Evolutionary conservation across 768 basidiomycete genomes (phyloP).

Genomic region (Tephrocybe rancida): DNA sequence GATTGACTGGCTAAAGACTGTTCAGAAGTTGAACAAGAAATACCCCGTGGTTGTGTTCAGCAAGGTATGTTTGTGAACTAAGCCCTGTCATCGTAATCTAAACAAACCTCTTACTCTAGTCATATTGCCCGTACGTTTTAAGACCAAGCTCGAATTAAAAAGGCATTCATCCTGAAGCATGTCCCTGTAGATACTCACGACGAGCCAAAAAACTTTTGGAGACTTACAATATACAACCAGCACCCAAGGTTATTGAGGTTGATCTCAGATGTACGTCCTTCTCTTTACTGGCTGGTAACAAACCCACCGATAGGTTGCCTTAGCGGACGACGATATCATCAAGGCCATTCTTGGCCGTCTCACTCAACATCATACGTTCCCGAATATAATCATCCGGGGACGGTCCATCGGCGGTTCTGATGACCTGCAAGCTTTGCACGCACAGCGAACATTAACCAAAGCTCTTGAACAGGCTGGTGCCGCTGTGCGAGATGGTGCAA

Average conservation of each 20-base stretch:
- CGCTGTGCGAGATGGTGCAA: constrained; percentile 26
- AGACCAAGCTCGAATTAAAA: not conserved
- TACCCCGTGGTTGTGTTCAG: constrained; percentile 80
- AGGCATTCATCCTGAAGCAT: constrained; percentile 1
- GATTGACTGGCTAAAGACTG: constrained; percentile 47
- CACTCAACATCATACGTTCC: constrained; percentile 71
- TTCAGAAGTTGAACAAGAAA: constrained; percentile 42
- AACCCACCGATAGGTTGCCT: not conserved
- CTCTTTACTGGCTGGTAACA: not conserved
- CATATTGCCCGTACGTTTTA: constrained; percentile 68
- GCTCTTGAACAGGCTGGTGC: constrained; percentile 54
- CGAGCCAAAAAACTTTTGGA: constrained; percentile 65
- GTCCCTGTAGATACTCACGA: constrained; percentile 51
- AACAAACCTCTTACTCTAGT: constrained; percentile 34
- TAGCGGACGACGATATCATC: constrained; percentile 64
- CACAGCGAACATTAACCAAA: constrained; percentile 41
- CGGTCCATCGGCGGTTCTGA: constrained; percentile 69
- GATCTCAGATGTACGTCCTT: constrained; percentile 60
- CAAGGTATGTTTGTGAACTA: constrained; percentile 50
- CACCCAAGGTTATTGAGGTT: constrained; percentile 74
- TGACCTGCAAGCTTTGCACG: constrained; percentile 54
- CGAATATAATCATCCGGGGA: constrained; percentile 71
- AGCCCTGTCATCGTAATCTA: not conserved
- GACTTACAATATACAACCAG: constrained; percentile 59
- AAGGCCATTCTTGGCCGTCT: constrained; percentile 69